A percentile compares a stretch with the other conserved stretches of the same genome.
These are phyloP conservation scores for Porcisia hertigi DNA, from an alignment of 208 protist species.

Conservation along the genomic window DNA sequence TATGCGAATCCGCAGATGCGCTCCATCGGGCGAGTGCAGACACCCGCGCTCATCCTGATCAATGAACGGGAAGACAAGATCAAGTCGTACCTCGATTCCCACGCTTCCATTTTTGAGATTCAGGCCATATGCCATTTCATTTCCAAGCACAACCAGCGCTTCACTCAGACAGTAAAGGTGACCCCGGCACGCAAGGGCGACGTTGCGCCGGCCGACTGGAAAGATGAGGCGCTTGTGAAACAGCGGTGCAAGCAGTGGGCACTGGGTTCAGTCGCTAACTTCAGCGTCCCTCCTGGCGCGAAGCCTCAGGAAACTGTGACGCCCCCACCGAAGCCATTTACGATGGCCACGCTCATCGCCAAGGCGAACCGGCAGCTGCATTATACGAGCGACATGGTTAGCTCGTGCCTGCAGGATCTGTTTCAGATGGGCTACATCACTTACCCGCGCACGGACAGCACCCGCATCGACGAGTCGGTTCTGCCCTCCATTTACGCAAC, in stretches of 20 bases:
- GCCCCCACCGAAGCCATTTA: conserved; percentile 78
- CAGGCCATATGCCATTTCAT: conserved; percentile 67
- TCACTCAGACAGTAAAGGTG: conserved; percentile 65
- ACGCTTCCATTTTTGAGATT: conserved; percentile 59
- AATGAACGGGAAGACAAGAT: conserved; percentile 77
- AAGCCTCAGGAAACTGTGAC: conserved; percentile 39
- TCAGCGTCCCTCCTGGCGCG: conserved; percentile 32
- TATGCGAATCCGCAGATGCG: conserved; percentile 87
- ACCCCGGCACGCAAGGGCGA: conserved; percentile 20
- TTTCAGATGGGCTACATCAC: conserved; percentile 92
- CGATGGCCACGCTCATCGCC: conserved; percentile 88
- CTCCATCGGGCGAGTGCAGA: conserved; percentile 92
- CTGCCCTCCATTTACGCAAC: conserved; percentile 98
- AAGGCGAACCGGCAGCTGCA: conserved; percentile 85
- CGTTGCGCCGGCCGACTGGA: conserved; percentile 37
- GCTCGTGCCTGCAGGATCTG: conserved; percentile 81
- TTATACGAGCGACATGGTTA: conserved; percentile 77
- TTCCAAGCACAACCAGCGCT: conserved; percentile 31
- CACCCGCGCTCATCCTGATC: conserved; percentile 89
- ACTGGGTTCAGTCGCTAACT: conserved; percentile 26
- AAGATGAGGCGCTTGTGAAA: conserved; percentile 30
- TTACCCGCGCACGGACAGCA: conserved; percentile 90
- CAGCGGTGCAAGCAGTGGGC: conserved; percentile 34
- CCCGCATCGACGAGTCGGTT: conserved; percentile 88
- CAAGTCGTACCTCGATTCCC: conserved; percentile 54